phyloP scores from a whole-genome alignment of 208 protist genomes.

The Leishmania arabica region DNA sequence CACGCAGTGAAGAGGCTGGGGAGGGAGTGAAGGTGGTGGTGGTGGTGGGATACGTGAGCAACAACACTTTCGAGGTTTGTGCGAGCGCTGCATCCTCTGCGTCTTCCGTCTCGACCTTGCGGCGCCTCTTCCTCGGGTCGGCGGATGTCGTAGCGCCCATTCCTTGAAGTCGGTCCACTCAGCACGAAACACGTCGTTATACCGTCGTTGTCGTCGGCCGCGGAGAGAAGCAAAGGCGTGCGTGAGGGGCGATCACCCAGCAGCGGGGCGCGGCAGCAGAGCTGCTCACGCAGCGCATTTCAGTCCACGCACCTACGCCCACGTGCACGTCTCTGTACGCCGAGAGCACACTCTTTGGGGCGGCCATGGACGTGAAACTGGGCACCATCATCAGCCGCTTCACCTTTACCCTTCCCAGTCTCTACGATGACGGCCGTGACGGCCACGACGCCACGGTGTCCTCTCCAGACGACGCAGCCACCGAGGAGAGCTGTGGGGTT shows the following conservation, averaged over 20 bases:
- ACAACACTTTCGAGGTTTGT: too few relatives aligned
- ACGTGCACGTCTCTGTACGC: too few relatives aligned
- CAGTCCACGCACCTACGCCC: background rate
- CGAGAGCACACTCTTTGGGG: background rate
- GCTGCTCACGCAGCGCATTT: too few relatives aligned
- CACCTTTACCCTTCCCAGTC: background rate
- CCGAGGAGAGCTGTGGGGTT: background rate
- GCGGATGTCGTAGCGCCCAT: too few relatives aligned
- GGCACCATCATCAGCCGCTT: slow-evolving; percentile 24
- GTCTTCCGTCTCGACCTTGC: background rate
- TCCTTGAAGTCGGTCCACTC: too few relatives aligned
- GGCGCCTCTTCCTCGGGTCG: too few relatives aligned
- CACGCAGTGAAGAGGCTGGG: background rate
- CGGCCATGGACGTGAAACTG: slow-evolving; percentile 11
- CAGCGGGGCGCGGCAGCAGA: background rate
- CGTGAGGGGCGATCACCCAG: too few relatives aligned
- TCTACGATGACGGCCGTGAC: background rate
- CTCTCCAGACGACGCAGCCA: slow-evolving; percentile 4
- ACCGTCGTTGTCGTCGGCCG: background rate
- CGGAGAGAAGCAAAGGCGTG: too few relatives aligned
- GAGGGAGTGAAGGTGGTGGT: too few relatives aligned
- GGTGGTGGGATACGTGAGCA: too few relatives aligned
- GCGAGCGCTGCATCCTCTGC: background rate
- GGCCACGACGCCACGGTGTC: background rate
- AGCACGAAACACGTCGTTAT: background rate